A percentile compares a stretch with the other conserved stretches of the same genome.
Evolutionary conservation across 164 flowering plant genomes (phyloP).

Genomic region (Vitis vinifera): ASM3070453v1 NC_081821.1:1177501-1178000

Average conservation of each 20-base stretch:
- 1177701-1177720: too few species aligned
- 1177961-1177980: slow-evolving; percentile 56
- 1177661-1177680: too few species aligned
- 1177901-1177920: slow-evolving; percentile 60
- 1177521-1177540: slow-evolving; percentile 92
- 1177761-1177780: too few species aligned
- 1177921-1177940: slow-evolving; percentile 69
- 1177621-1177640: slow-evolving; percentile 54
- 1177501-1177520: slow-evolving; percentile 59
- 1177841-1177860: not conserved
- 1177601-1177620: slow-evolving; percentile 68
- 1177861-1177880: slow-evolving; percentile 6
- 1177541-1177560: slow-evolving; percentile 88
- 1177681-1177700: too few species aligned
- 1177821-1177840: too few species aligned
- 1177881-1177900: slow-evolving; percentile 65
- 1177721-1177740: too few species aligned
- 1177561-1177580: slow-evolving; percentile 84
- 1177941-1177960: slow-evolving; percentile 60
- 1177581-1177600: slow-evolving; percentile 73
- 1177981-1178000: slow-evolving; percentile 52
- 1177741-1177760: too few species aligned
- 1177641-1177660: not conserved
- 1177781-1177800: too few species aligned
- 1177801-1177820: too few species aligned